A percentile compares a stretch with the other conserved stretches of the same genome.
These are phyloP conservation scores for Prunus mira DNA, from an alignment of 306 rosid species.

Conservation along the genomic window DNA sequence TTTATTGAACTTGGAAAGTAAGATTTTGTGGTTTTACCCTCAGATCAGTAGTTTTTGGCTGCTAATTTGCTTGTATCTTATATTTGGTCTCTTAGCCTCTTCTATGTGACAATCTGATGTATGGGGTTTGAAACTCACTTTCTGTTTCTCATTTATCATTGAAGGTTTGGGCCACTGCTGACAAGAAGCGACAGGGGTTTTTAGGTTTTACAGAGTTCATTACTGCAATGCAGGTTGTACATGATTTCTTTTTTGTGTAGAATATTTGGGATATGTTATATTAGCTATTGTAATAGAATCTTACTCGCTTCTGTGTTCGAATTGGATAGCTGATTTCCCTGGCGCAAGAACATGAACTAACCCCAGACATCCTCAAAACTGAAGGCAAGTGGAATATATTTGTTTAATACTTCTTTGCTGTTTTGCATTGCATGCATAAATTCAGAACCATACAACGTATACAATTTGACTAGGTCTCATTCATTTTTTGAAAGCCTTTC, in stretches of 20 bases:
- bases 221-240: conserved; percentile 77
- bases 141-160: background rate
- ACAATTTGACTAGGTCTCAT: background rate
- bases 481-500: background rate
- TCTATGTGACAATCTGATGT: background rate
- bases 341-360: conserved; percentile 72
- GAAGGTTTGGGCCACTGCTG: conserved; percentile 82
- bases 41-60: background rate
- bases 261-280: background rate
- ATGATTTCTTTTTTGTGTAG: background rate
- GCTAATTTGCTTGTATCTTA: background rate
- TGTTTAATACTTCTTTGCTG: background rate
- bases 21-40: background rate
- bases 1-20: background rate
- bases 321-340: conserved; percentile 59
- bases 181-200: conserved; percentile 72
- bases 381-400: conserved; percentile 44
- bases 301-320: background rate
- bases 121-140: background rate
- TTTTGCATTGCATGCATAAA: background rate
- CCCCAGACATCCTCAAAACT: conserved; percentile 52
- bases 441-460: background rate
- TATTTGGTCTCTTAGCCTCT: background rate
- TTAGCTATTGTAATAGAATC: background rate
- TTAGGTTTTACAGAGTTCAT: conserved; percentile 64